Base-by-base conservation (phyloP, 2,329 filamentous ascomycete species). In the Fusarium poae region DNA sequence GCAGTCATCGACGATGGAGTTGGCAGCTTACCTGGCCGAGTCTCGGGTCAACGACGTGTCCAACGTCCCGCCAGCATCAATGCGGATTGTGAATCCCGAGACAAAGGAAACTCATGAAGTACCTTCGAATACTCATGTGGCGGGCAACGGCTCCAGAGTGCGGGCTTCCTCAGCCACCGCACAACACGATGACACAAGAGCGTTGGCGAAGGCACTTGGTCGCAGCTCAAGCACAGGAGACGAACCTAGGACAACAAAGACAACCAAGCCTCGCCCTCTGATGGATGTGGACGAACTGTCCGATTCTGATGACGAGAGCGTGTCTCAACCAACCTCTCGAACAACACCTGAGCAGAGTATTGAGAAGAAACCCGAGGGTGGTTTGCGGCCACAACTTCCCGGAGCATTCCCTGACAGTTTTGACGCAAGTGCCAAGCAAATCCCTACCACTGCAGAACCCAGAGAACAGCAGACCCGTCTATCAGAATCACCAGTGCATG, bases 231-330 rank as follows among this genome's bases (percentile, higher is more conserved):
- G 76, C 54, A 73, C 77, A 40, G 82, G 77, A 54, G 79, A 75
- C 40, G 86, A 88, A 39, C 73, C 82, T 3, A 87, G 85, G 73
- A 86, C 85, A 20, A 82, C 84, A 59, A 88, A 88, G 77, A 58
- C 74, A 6, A 60, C 69, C 35, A 77, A 74, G 68, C 85, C 89
- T 2, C 89, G 88, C 66, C 81, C 86, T 18, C 87, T 90, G 25
- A 83, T 90, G 65, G 89, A 90, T 56, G 82, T 93, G 15, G 91
- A 93, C 73, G 90, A 92, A 67, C 91, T 91, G 45, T 91, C 92
- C 65, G 86, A 85, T 53, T 86, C 86, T 7, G 83, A 84, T 11
- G 80, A 81, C 2, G 83, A 83, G 35, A 78, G 55, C 70, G 77
- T 63, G 67, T 79, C 68, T 56, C 65, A 70, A 39, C 56, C 72